These are phyloP conservation scores for Hypoxylon trugodes DNA, from an alignment of 495 filamentous ascomycete genomes.

Conservation along the genomic window DNA sequence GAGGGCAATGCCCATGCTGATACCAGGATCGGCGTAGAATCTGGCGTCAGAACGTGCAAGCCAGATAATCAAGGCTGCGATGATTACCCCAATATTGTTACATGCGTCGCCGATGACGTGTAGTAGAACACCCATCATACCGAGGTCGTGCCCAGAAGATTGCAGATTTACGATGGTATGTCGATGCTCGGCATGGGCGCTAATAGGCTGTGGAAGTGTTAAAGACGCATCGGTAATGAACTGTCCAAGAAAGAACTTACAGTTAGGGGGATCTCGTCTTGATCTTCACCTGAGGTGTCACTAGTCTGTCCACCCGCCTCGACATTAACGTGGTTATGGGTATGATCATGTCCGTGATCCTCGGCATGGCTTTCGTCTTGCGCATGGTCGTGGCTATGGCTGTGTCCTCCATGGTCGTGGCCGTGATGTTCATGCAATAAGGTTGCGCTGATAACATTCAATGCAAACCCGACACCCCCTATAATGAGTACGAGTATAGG, in stretches of 20 bases:
- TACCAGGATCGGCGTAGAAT: constrained; percentile 81
- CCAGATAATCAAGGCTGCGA: constrained; percentile 86
- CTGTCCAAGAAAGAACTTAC: constrained; percentile 44
- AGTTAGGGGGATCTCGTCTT: constrained; percentile 54
- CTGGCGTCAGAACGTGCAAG: constrained; percentile 61
- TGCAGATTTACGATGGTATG: constrained; percentile 44
- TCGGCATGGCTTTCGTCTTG: constrained; percentile 44
- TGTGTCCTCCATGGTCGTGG: constrained; percentile 19
- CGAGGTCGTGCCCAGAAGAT: constrained; percentile 67
- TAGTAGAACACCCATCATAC: constrained; percentile 91
- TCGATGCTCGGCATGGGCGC: constrained; percentile 70
- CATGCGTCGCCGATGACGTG: constrained; percentile 92
- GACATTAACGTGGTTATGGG: constrained; percentile 67
- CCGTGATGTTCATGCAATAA: constrained; percentile 75
- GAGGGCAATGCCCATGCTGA: constrained; percentile 83
- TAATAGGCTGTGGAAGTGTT: constrained; percentile 62
- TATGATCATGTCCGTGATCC: constrained; percentile 38
- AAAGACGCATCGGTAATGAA: constrained; percentile 60
- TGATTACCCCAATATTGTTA: constrained; percentile 92
- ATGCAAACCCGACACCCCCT: constrained; percentile 79
- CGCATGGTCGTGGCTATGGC: constrained; percentile 46
- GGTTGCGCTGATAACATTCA: constrained; percentile 82
- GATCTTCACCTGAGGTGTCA: constrained; percentile 49
- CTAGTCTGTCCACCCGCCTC: constrained; percentile 60
- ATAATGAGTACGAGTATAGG: constrained; percentile 81